Evolutionary conservation across 1,139 yeast species (phyloP).

Genomic region (Hansenula anomala): DNA sequence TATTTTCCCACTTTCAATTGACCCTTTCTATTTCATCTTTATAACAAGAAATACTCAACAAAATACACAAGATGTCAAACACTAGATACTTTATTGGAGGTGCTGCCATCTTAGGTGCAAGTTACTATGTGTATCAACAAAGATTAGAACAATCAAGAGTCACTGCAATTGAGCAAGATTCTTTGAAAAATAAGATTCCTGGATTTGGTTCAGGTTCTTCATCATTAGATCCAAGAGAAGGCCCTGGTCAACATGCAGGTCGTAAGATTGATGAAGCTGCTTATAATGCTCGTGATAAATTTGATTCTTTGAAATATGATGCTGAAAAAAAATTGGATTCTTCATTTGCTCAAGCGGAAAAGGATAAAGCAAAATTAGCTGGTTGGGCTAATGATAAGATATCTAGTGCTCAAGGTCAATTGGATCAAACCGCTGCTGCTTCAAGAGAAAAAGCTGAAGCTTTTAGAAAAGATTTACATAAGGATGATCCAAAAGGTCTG

Average conservation of each 20-base stretch:
- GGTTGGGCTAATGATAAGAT: conserved; percentile 26
- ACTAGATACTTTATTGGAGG: conserved; percentile 23
- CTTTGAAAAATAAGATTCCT: conserved; percentile 17
- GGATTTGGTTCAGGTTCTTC: conserved; percentile 10
- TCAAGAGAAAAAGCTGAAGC: conserved; percentile 30
- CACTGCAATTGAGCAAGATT: conserved; percentile 21
- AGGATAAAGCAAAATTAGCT: conserved; percentile 12
- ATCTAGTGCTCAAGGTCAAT: conserved; percentile 18
- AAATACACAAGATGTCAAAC: conserved; percentile 10
- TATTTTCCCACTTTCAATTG: background rate
- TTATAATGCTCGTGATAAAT: conserved; percentile 18
- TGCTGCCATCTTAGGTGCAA: conserved; percentile 35
- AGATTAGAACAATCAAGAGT: conserved; percentile 24
- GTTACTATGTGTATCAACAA: conserved; percentile 31
- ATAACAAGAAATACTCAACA: background rate
- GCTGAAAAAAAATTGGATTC: conserved; percentile 29
- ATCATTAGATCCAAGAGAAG: conserved; percentile 17
- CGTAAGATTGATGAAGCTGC: conserved; percentile 24
- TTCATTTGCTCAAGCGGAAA: conserved; percentile 22
- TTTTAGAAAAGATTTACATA: conserved; percentile 35
- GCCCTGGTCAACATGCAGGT: conserved; percentile 24
- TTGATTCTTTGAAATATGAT: conserved; percentile 23
- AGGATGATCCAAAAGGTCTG: conserved; percentile 19
- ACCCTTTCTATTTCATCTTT: background rate
- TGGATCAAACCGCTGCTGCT: conserved; percentile 20